Percentiles rank a stretch among this genome's conserved stretches.
Evolutionary conservation across 306 rosid genomes (phyloP).

Genomic region (Dryas alaskensis): DNA sequence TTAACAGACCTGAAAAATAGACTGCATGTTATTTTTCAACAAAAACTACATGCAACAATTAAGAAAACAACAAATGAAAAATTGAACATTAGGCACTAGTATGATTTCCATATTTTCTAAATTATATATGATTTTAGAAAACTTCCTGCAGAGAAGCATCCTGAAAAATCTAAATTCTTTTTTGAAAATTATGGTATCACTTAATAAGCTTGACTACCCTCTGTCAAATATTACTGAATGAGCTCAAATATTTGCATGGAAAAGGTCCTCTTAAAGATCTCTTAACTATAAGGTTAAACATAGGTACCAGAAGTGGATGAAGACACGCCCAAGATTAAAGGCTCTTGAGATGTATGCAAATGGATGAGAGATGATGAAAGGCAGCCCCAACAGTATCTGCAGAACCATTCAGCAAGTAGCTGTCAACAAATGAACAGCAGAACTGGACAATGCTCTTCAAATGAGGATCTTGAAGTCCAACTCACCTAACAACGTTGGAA

Average conservation of each 20-base stretch:
- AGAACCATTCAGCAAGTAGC: constrained; percentile 45
- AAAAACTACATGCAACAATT: neutral
- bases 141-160: too few relatives aligned
- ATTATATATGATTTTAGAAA: too few relatives aligned
- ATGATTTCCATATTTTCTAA: too few relatives aligned
- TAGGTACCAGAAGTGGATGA: constrained; percentile 88
- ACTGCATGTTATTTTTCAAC: constrained; percentile 35
- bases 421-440: constrained; percentile 37
- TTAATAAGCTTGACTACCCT: too few relatives aligned
- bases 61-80: too few relatives aligned
- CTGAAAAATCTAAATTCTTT: too few relatives aligned
- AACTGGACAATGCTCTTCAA: constrained; percentile 33
- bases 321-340: constrained; percentile 93
- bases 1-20: constrained; percentile 79
- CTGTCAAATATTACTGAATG: constrained; percentile 7
- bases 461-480: constrained; percentile 39
- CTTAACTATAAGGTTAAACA: constrained; percentile 18
- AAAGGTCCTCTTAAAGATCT: constrained; percentile 23
- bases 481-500: constrained; percentile 55
- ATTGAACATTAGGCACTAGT: too few relatives aligned
- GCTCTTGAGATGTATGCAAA: constrained; percentile 77
- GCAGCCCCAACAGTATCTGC: constrained; percentile 85
- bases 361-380: constrained; percentile 77
- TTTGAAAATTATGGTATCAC: too few relatives aligned
- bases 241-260: constrained; percentile 11